phyloP scores from a whole-genome alignment of 208 protist genomes.

The Leishmania turanica region DNA sequence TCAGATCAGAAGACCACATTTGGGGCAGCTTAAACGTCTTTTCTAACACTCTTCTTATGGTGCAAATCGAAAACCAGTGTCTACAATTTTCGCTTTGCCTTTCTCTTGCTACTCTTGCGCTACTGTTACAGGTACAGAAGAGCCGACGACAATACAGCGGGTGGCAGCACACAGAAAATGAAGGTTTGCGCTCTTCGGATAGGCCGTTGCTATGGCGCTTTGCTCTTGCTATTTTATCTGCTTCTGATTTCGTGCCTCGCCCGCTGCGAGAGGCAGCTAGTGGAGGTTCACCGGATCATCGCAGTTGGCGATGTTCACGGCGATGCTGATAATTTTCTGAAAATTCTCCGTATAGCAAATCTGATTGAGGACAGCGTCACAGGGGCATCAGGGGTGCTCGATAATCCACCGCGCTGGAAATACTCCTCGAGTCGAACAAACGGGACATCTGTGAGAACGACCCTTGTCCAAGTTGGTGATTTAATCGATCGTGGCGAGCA shows the following conservation, averaged over 20 bases:
- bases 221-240: background rate
- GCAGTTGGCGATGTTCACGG: conserved; percentile 80
- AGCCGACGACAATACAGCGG: background rate
- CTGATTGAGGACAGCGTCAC: conserved; percentile 29
- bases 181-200: background rate
- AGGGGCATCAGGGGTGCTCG: conserved; percentile 6
- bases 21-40: background rate
- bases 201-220: background rate
- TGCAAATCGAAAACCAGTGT: background rate
- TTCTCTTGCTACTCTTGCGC: background rate
- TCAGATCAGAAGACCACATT: background rate
- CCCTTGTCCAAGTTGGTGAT: conserved; percentile 83
- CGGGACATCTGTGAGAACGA: conserved; percentile 37
- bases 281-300: conserved; percentile 61
- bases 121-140: background rate
- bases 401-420: conserved; percentile 28
- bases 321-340: conserved; percentile 61
- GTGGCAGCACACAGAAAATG: background rate
- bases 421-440: conserved; percentile 10
- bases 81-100: background rate
- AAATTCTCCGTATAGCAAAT: conserved; percentile 48
- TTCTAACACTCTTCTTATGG: background rate
- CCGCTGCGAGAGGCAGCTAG: conserved; percentile 1
- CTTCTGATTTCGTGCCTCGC: background rate
- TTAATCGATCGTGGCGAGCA: conserved; percentile 79